A percentile compares a stretch with the other conserved stretches of the same genome.
Conservation (phyloP, 179 eudicot genomes). For the Sideroxylon spinosum region DNA sequence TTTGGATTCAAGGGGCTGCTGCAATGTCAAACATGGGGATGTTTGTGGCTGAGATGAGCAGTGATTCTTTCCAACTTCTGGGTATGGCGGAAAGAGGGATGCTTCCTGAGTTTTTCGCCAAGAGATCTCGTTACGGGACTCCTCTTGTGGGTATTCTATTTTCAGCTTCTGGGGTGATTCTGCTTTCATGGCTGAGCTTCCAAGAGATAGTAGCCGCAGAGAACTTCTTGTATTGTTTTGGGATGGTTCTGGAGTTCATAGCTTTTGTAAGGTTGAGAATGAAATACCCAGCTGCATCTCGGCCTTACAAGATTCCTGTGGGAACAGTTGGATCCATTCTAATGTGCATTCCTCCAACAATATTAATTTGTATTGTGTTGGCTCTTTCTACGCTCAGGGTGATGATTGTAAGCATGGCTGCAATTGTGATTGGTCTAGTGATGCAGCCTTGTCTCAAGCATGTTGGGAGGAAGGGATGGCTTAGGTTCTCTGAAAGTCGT, state of each 20-base stretch:
- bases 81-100: constrained; percentile 32
- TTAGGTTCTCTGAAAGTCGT: constrained; percentile 20
- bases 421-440: constrained; percentile 20
- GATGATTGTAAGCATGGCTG: constrained; percentile 16
- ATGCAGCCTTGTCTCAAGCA: constrained; percentile 24
- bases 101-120: constrained; percentile 23
- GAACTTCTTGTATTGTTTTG: constrained; percentile 22
- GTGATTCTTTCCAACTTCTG: constrained; percentile 28
- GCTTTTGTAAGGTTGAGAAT: constrained; percentile 21
- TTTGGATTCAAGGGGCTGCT: constrained; percentile 28
- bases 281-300: constrained; percentile 19
- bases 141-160: constrained; percentile 20
- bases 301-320: constrained; percentile 27
- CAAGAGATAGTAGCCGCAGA: constrained; percentile 19
- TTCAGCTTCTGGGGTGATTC: constrained; percentile 22
- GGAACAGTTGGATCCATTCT: constrained; percentile 22
- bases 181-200: constrained; percentile 27
- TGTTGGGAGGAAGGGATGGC: constrained; percentile 20
- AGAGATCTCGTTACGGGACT: constrained; percentile 25
- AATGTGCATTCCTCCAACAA: constrained; percentile 23
- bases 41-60: constrained; percentile 28
- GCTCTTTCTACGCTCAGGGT: constrained; percentile 19
- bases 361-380: constrained; percentile 19
- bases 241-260: constrained; percentile 28
- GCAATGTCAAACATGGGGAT: constrained; percentile 26